phyloP scores from a whole-genome alignment of 2,329 filamentous ascomycete species.

The Mycosphaerella sp. region DNA sequence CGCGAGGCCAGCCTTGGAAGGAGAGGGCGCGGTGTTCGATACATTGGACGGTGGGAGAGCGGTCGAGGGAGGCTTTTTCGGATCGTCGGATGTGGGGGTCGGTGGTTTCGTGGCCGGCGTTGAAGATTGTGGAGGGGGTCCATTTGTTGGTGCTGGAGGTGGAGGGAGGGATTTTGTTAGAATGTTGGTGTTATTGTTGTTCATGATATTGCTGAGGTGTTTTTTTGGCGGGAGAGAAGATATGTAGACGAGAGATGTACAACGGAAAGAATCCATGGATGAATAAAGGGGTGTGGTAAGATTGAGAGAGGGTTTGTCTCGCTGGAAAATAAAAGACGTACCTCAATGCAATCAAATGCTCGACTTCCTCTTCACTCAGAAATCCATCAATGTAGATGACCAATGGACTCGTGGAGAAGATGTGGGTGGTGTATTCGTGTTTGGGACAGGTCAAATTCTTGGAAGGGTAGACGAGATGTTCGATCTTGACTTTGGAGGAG shows the following conservation, averaged over 20 bases:
- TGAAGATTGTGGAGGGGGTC: constrained; percentile 50
- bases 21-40: constrained; percentile 53
- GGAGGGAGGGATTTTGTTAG: not conserved
- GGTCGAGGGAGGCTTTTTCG: constrained; percentile 46
- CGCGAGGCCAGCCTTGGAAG: constrained; percentile 55
- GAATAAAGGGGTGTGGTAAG: no score
- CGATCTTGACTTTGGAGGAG: constrained; percentile 27
- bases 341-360: constrained; percentile 44
- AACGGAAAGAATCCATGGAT: no score
- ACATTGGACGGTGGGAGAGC: constrained; percentile 49
- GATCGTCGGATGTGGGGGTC: constrained; percentile 48
- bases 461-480: constrained; percentile 40
- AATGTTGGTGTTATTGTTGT: no score
- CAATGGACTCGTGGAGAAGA: constrained; percentile 50
- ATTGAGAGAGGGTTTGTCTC: no score
- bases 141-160: constrained; percentile 42
- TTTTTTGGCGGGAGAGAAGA: no score
- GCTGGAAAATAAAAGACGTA: constrained; percentile 30
- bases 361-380: constrained; percentile 14
- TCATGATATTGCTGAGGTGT: no score
- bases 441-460: constrained; percentile 35
- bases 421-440: constrained; percentile 40
- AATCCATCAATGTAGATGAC: constrained; percentile 49
- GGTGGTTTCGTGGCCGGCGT: constrained; percentile 42
- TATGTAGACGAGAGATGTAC: no score